These are phyloP conservation scores for Botryobasidium botryosum DNA, from an alignment of 768 basidiomycete genomes.

Conservation along the genomic window DNA sequence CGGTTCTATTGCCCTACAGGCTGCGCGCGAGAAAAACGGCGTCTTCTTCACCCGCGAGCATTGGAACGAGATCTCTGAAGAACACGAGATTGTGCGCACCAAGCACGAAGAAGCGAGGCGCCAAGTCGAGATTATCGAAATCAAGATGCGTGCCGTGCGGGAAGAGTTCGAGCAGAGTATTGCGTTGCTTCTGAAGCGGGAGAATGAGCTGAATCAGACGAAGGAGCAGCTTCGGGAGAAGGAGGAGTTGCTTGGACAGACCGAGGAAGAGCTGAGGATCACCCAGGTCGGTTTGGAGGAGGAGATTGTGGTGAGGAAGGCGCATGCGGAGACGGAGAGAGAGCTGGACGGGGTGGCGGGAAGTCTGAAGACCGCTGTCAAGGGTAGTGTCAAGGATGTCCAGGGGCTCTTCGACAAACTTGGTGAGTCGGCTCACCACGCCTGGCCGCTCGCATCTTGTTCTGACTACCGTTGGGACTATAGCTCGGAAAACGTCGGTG, in stretches of 20 bases:
- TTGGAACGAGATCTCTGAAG: conserved; percentile 65
- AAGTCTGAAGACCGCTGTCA: conserved; percentile 43
- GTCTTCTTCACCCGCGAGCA: conserved; percentile 85
- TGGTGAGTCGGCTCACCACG: conserved; percentile 30
- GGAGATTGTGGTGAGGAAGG: conserved; percentile 60
- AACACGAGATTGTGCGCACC: conserved; percentile 60
- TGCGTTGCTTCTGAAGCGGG: conserved; percentile 49
- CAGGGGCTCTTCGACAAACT: conserved; percentile 63
- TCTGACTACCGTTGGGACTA: conserved; percentile 1
- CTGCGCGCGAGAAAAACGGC: conserved; percentile 91
- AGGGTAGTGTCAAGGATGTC: conserved; percentile 57
- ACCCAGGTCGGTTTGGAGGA: conserved; percentile 54
- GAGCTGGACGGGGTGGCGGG: conserved; percentile 54
- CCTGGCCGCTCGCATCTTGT: not conserved
- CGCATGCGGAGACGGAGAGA: conserved; percentile 58
- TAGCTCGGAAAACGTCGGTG: conserved; percentile 57
- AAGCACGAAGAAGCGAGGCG: conserved; percentile 71
- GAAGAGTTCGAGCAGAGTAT: conserved; percentile 91
- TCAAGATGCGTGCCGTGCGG: conserved; percentile 56
- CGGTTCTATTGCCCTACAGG: conserved; percentile 21
- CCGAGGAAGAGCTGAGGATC: conserved; percentile 38
- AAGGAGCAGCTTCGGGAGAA: conserved; percentile 37
- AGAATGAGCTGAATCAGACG: conserved; percentile 56
- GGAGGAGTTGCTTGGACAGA: conserved; percentile 33
- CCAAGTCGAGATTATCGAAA: conserved; percentile 68